Evolutionary conservation across 352 stramenopile genomes (phyloP), one percentile per base, ranked within the genome.

Genomic region (Globisporangium heterothallicum): DNA sequence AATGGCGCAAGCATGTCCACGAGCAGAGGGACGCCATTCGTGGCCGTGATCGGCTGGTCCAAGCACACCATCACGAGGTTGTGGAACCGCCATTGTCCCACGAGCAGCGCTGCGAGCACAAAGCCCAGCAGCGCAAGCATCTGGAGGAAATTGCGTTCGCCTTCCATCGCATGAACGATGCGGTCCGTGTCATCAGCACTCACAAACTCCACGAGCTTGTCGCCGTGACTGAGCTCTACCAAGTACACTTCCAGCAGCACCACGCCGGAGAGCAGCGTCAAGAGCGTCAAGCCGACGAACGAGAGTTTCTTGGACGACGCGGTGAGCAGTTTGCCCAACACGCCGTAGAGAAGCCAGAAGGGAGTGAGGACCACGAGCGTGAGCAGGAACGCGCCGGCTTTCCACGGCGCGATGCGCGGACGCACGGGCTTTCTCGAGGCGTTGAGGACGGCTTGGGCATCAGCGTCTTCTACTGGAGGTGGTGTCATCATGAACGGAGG

Each of bases 31-130:
- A 70, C n/a, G 29, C 63, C 60, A 22, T 64, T 54, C 2, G 53
- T 49, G 6, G 34, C 47, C 19, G 71, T 60, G 30, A 58, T 49
- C 2, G 66, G 19, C 19, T 56, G 56, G 50, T 70, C 63, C 13
- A 78, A 12, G 7, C 68, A 65, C 49, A 72, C 69, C 46, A 70
- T 64, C 36, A 74, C 40, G 19, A 84, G 58, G 1, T 56, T 41
- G 54, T 80, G 63, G 52, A 81, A 53, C 49, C 78, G 65, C 45
- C 48, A 68, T 56, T 84, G 74, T n/a, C 49, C 66, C 22, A 81
- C 49, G 29, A 84, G 47, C 42, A 84, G 56, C 22, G 60, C 59
- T 6, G 65, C 45, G 10, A 73, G 34, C 53, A 64, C 61, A 19
- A 45, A 56, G 3, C 7, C 26, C 59, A 49, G 40, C 43, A 61